Evolutionary conservation across 305 asterid genomes (phyloP), one percentile per base, ranked within the genome.

Genomic region (Euphrasia arctica): DNA sequence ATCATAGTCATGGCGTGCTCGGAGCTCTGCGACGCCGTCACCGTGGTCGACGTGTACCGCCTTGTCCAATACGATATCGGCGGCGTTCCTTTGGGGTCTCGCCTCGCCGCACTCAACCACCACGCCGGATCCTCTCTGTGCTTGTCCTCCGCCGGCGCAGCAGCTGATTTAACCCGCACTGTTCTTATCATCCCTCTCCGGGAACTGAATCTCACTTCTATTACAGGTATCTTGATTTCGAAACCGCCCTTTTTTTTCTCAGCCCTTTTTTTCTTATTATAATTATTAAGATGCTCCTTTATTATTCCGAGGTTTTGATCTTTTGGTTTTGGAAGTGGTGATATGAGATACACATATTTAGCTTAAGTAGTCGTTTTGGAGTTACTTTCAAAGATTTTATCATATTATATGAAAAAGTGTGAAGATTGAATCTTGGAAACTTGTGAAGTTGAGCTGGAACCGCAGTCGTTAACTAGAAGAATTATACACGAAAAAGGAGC

Each of bases 11-110:
- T 79, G 49, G 79, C 91, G 1, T 83, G 83, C 77, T 84, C 75
- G 8, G 96, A 89, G 72, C 79, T 86, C 54, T 78, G 86, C 70
- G 87, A 85, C 76, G 94, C 95, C 70, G 94, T 73, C 15, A 45
- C 95, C 1, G 89, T 82, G 18, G 89, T 89, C 64, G 97, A 87
- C 62, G 97, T 89, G 5, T 89, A 87, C 80, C 95, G 97, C 28
- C 87, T 89, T 42, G 97, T 89, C 43, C 97, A 89, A 71, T 89
- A 87, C 76, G 95, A 86, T 77, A 69, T 86, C 51, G 72, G 80
- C 50, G 93, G 95, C 25, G 86, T 80, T 43, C 95, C 93, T 0
- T 83, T 78, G 29, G 96, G 96, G 80, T 86, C 95, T 57, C 90
- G 96, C 4, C 58, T 83, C 10, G 88, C 96, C 32, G 68, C 86